Percentiles rank a stretch among this genome's conserved stretches.
phyloP scores from a whole-genome alignment of 768 basidiomycete genomes.

The Auriscalpium orientale region DNA sequence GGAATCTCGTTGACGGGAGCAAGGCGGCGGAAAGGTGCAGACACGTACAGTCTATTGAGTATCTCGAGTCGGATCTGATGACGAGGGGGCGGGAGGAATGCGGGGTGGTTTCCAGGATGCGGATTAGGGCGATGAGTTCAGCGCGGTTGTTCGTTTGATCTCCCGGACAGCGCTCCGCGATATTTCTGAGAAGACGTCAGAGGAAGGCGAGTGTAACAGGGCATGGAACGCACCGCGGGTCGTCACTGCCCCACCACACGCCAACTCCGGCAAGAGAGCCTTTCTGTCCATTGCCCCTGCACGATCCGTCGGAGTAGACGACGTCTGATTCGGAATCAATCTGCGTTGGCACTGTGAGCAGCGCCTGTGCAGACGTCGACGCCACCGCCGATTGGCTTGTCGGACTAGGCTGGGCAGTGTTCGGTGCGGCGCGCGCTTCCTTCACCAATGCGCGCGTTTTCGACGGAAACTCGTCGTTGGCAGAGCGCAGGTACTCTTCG shows the following conservation, averaged over 20 bases:
- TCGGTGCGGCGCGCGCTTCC: no score
- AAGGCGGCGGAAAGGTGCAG: not conserved
- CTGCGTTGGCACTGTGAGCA: not conserved
- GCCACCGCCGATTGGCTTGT: constrained; percentile 1
- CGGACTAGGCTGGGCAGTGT: not conserved
- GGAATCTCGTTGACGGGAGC: constrained; percentile 4
- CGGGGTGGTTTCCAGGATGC: constrained; percentile 70
- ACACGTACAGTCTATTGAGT: constrained; percentile 67
- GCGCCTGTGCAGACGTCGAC: not conserved
- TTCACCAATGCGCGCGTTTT: no score
- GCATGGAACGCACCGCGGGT: constrained; percentile 42
- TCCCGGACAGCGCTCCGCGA: constrained; percentile 77
- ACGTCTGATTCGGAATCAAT: constrained; percentile 27
- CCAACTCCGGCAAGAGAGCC: constrained; percentile 75
- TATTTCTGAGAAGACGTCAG: constrained; percentile 44
- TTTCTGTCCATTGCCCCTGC: constrained; percentile 68
- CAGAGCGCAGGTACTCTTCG: constrained; percentile 33
- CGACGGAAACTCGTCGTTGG: not conserved
- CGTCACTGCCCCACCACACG: constrained; percentile 77
- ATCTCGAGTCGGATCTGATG: constrained; percentile 82
- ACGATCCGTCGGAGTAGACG: constrained; percentile 87
- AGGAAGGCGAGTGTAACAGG: not conserved
- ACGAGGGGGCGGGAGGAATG: constrained; percentile 45
- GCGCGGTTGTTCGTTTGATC: constrained; percentile 84
- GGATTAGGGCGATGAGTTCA: constrained; percentile 81